Base-by-base conservation (phyloP, 306 rosid species). In the Vicia villosa region DNA sequence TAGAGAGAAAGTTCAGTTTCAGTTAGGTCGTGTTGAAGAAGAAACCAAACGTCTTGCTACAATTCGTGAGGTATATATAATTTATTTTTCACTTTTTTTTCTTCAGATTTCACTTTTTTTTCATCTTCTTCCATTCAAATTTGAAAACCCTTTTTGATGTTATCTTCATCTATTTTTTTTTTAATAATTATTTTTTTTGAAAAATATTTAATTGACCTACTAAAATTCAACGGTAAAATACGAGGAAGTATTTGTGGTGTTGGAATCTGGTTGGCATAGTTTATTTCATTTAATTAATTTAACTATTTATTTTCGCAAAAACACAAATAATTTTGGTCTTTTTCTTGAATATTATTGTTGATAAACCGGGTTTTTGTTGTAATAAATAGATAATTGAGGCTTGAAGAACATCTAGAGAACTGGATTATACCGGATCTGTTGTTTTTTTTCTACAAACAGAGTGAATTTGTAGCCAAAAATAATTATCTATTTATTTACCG, bases 21-120 rank as follows among this genome's bases (percentile, higher is more conserved):
- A 93, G 76, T 63, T 93, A 26, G 98, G 97, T 77, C 88, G 97
- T 0, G 98, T 90, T 8, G 97, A 93, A 41, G 98, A 93, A 87
- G 98, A 93, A 85, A 90, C 94, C 62, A 93, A 93, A 77, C 97
- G 97, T 49, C 87, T 93, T 59, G 97, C 98, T 30, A 71, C 79
- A 19, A 90, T 93, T 78, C 97, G 98, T 30, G 97, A 90, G 98
- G 98, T 92, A 43, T 37, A 49, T 24, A n/a, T 72, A 57, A 59
- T 37, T 59, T 30, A 17, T 72, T 41, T 64, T 63, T 43, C 38
- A 30, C 2, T 28, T 43, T 12, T 45, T 43, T 8, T 37, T 42
- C 32, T 73, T 19, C 26, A 43, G 60, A 26, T 21, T 5, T 65
- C 42, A 21, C 8, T 54, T 38, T 37, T 3, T 54, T 69, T 52